A percentile compares a stretch with the other conserved stretches of the same genome.
Evolutionary conservation across 2,329 filamentous ascomycete species (phyloP).

Genomic region (Macroventuria anomochaeta): DNA sequence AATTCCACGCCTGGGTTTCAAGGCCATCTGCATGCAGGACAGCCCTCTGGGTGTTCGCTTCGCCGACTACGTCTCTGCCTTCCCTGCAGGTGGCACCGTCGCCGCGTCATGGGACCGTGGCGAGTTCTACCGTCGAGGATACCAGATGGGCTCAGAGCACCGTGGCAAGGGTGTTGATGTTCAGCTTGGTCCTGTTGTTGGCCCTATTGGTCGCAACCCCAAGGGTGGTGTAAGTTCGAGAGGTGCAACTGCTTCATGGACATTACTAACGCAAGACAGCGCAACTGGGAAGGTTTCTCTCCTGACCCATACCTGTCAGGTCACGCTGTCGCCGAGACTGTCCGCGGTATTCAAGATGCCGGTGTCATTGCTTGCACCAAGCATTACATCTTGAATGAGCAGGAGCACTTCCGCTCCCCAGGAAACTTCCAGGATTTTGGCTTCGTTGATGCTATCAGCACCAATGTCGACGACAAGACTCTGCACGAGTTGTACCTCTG

Average conservation of each 20-base stretch:
- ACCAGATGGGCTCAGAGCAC: slow-evolving; percentile 77
- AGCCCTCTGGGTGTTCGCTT: slow-evolving; percentile 80
- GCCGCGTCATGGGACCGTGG: slow-evolving; percentile 82
- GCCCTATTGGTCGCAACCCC: slow-evolving; percentile 71
- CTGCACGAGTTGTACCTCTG: slow-evolving; percentile 70
- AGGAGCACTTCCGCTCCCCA: slow-evolving; percentile 73
- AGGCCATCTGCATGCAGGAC: slow-evolving; percentile 84
- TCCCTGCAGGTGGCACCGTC: slow-evolving; percentile 77
- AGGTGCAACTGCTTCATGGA: not conserved
- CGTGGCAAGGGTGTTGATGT: slow-evolving; percentile 77
- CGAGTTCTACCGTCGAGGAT: slow-evolving; percentile 72
- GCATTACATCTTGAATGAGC: slow-evolving; percentile 66
- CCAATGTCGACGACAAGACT: slow-evolving; percentile 68
- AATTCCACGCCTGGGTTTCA: slow-evolving; percentile 72
- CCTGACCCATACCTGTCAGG: slow-evolving; percentile 80
- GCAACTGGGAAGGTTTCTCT: slow-evolving; percentile 59
- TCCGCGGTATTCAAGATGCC: slow-evolving; percentile 80
- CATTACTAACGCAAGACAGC: slow-evolving; percentile 8
- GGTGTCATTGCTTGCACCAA: slow-evolving; percentile 77
- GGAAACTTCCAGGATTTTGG: slow-evolving; percentile 65
- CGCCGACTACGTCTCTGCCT: slow-evolving; percentile 81
- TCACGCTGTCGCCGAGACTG: slow-evolving; percentile 72
- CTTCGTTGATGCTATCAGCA: slow-evolving; percentile 66
- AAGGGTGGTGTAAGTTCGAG: slow-evolving; percentile 62
- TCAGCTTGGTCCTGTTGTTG: slow-evolving; percentile 77